Percentiles rank a stretch among this genome's conserved stretches.
Evolutionary conservation across 495 filamentous ascomycete genomes (phyloP).

Genomic region (Daldinia bambusicola): DNA sequence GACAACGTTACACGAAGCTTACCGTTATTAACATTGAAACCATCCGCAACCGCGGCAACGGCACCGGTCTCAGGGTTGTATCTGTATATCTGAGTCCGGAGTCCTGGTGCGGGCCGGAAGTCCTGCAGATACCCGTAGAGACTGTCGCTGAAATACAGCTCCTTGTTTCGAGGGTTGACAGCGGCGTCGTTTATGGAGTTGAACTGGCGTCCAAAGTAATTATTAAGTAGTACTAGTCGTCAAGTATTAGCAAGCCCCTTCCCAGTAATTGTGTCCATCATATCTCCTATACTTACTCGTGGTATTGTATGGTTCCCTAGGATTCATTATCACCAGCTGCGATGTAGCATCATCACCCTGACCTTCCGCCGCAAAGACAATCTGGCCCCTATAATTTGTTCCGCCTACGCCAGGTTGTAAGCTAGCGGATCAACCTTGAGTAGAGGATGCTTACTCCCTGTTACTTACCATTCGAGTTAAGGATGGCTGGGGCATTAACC

Average conservation of each 20-base stretch:
- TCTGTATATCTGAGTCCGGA: slow-evolving; percentile 68
- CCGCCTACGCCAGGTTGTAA: slow-evolving; percentile 50
- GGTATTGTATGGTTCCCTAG: slow-evolving; percentile 60
- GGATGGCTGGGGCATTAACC: slow-evolving; percentile 52
- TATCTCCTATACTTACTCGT: slow-evolving; percentile 50
- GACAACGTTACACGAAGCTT: not conserved
- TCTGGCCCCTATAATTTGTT: slow-evolving; percentile 58
- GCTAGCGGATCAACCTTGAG: not conserved
- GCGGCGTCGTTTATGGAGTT: slow-evolving; percentile 70
- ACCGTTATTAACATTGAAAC: slow-evolving; percentile 66
- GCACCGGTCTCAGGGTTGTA: slow-evolving; percentile 59
- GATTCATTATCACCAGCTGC: slow-evolving; percentile 59
- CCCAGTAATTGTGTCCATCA: not conserved
- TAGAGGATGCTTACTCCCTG: not conserved
- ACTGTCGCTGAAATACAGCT: slow-evolving; percentile 73
- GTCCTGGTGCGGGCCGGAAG: slow-evolving; percentile 61
- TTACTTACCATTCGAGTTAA: slow-evolving; percentile 61
- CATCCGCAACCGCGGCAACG: slow-evolving; percentile 65
- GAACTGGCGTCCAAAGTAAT: slow-evolving; percentile 68
- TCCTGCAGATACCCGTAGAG: slow-evolving; percentile 69
- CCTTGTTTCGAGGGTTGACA: slow-evolving; percentile 61
- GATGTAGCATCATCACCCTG: slow-evolving; percentile 57
- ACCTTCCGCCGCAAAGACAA: slow-evolving; percentile 60
- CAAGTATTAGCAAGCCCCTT: not conserved
- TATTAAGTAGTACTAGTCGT: slow-evolving; percentile 54